phyloP scores from a whole-genome alignment of 192 early-diverging fungal species.

The Entomortierella beljakovae region DNA sequence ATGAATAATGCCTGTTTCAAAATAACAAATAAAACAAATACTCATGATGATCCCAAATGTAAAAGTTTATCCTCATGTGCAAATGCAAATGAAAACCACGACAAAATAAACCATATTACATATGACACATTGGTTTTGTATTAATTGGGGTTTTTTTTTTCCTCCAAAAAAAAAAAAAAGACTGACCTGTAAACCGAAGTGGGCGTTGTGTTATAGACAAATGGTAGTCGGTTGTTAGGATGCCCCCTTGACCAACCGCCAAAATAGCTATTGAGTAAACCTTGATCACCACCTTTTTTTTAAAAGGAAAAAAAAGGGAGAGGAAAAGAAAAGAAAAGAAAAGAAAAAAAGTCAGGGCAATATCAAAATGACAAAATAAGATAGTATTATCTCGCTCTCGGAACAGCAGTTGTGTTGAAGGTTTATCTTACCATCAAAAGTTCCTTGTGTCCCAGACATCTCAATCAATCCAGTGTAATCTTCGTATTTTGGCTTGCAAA shows the following conservation, averaged over 20 bases:
- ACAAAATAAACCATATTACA: not conserved
- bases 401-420: not conserved
- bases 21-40: too few relatives aligned
- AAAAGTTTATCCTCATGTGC: not conserved
- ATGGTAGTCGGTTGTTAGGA: constrained; percentile 80
- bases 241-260: constrained; percentile 72
- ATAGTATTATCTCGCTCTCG: too few relatives aligned
- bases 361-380: not conserved
- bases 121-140: not conserved
- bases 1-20: too few relatives aligned
- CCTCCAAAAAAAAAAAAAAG: not conserved
- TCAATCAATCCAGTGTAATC: constrained; percentile 65
- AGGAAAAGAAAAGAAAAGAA: not conserved
- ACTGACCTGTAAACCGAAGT: constrained; percentile 78
- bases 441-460: constrained; percentile 65
- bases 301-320: not conserved
- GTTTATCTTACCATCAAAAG: constrained; percentile 82
- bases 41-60: too few relatives aligned
- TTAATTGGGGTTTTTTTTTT: not conserved
- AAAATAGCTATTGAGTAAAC: constrained; percentile 92
- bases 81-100: not conserved
- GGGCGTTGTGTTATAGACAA: constrained; percentile 92
- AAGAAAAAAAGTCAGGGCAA: not conserved
- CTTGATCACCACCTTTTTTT: constrained; percentile 88
- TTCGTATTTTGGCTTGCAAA: constrained; percentile 66